phyloP scores from a whole-genome alignment of 73 alveolate species.

The Paramecium tetraurelia region DNA sequence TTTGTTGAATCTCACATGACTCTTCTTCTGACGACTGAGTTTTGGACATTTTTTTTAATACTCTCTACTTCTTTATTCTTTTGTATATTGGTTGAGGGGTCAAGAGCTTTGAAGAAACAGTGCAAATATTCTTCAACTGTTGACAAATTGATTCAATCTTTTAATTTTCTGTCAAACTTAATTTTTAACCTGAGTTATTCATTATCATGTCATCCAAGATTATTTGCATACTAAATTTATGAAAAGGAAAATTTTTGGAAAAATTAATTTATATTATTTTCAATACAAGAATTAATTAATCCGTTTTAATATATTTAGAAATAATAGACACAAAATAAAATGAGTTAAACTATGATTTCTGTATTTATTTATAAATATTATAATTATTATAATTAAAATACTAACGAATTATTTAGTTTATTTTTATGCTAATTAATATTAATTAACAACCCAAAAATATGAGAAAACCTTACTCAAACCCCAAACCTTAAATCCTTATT shows the following conservation, averaged over 20 bases:
- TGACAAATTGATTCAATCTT: not conserved
- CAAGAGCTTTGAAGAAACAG: not conserved
- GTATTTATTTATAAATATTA: not conserved
- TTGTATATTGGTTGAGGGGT: not conserved
- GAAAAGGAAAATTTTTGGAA: not conserved
- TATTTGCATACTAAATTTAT: not conserved
- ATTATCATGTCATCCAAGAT: not conserved
- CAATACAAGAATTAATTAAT: not conserved
- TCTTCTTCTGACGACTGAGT: not conserved
- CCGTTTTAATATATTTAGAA: not conserved
- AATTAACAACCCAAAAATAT: not conserved
- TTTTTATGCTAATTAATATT: not conserved
- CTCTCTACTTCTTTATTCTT: not conserved
- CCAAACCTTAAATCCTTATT: not conserved
- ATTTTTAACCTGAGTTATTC: not conserved
- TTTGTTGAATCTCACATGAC: not conserved
- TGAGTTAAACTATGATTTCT: not conserved
- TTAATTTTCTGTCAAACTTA: not conserved
- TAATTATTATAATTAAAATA: not conserved
- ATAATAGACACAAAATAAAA: not conserved
- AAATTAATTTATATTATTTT: not conserved
- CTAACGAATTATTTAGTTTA: not conserved
- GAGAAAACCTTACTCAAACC: too few species aligned
- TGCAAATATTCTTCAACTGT: not conserved
- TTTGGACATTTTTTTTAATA: not conserved